Conservation (phyloP, 805 yeast genomes). For the Yamadazyma philogaea region DNA sequence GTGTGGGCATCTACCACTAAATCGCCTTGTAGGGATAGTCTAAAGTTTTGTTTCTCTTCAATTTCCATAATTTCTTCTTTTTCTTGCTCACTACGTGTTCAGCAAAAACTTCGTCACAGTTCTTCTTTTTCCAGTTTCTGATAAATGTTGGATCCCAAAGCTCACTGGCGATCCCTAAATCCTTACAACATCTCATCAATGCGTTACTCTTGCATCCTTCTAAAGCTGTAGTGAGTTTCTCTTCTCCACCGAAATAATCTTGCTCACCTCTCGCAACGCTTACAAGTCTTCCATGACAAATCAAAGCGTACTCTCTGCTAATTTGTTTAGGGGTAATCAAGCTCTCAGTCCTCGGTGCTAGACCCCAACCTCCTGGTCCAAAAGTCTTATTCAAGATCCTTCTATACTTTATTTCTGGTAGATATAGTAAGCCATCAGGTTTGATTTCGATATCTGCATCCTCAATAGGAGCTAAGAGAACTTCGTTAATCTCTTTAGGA, state of each 20-base stretch:
- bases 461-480: slow-evolving; percentile 60
- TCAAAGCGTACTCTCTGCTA: slow-evolving; percentile 85
- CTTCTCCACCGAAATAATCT: slow-evolving; percentile 76
- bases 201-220: slow-evolving; percentile 98
- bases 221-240: slow-evolving; percentile 89
- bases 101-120: slow-evolving; percentile 79
- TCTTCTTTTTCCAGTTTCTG: slow-evolving; percentile 42
- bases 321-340: slow-evolving; percentile 68
- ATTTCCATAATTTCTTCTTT: slow-evolving; percentile 89
- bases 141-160: slow-evolving; percentile 96
- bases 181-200: slow-evolving; percentile 96
- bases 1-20: slow-evolving; percentile 6
- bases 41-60: slow-evolving; percentile 71
- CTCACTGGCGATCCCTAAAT: slow-evolving; percentile 93
- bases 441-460: slow-evolving; percentile 84
- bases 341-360: slow-evolving; percentile 89
- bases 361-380: slow-evolving; percentile 99
- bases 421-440: slow-evolving; percentile 88
- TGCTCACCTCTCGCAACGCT: slow-evolving; percentile 95
- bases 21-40: slow-evolving; percentile 76
- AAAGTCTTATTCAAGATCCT: slow-evolving; percentile 84
- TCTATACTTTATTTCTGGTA: slow-evolving; percentile 95
- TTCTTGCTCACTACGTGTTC: slow-evolving; percentile 79
- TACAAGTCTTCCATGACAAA: slow-evolving; percentile 84
- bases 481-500: slow-evolving; percentile 52